A percentile compares a stretch with the other conserved stretches of the same genome.
These are phyloP conservation scores for Dioscorea zingiberensis DNA, from an alignment of 106 monocot genomes.

Conservation along the genomic window DNA sequence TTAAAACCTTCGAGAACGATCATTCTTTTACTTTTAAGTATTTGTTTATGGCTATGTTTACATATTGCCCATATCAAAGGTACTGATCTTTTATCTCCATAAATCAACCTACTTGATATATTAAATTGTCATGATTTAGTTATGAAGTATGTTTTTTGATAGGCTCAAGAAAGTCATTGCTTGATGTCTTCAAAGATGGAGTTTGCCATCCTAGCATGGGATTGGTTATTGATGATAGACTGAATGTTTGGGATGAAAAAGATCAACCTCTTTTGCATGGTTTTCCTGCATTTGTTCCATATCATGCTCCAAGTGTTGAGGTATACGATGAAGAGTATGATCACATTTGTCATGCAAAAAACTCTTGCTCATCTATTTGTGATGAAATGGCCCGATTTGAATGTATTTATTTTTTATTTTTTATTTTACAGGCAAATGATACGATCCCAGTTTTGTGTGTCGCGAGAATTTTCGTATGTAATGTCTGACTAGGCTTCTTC, in stretches of 20 bases:
- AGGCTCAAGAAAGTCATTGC: slow-evolving; percentile 86
- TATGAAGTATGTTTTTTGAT: neutral
- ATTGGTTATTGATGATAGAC: slow-evolving; percentile 89
- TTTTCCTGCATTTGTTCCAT: slow-evolving; percentile 95
- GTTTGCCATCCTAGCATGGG: slow-evolving; percentile 93
- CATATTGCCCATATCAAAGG: neutral
- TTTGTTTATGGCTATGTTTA: neutral
- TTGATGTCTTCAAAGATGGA: slow-evolving; percentile 87
- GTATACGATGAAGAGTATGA: slow-evolving; percentile 21
- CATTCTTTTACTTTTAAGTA: no score
- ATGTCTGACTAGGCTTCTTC: slow-evolving; percentile 95
- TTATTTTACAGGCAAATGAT: slow-evolving; percentile 54
- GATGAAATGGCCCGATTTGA: neutral
- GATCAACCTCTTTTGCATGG: slow-evolving; percentile 97
- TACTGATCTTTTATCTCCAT: neutral
- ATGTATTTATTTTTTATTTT: neutral
- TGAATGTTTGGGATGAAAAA: slow-evolving; percentile 98
- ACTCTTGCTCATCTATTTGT: neutral
- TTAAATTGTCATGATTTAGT: neutral
- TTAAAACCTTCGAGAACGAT: no score
- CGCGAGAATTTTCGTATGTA: slow-evolving; percentile 95
- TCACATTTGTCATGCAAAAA: neutral
- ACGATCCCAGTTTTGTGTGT: slow-evolving; percentile 85
- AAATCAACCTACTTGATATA: neutral
- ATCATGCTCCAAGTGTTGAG: slow-evolving; percentile 98